Base-by-base conservation (phyloP, 108 stramenopile species). In the Conticribra guillardii region DNA sequence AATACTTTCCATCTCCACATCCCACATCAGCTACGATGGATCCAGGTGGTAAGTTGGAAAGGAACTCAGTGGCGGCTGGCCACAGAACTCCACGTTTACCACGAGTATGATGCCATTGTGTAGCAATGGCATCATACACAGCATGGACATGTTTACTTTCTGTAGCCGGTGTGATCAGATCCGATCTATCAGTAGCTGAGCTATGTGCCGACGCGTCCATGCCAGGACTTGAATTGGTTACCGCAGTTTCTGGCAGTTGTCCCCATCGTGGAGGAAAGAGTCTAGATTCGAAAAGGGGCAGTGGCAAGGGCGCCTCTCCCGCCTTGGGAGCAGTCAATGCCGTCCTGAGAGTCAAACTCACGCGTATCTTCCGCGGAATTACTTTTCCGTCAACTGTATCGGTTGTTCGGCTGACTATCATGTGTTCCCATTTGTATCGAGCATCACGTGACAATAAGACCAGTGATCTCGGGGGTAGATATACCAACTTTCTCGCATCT, bases 1-100 rank as follows among this genome's bases (percentile, higher is more conserved):
- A 89, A 71, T 97, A 94, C 67, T 98, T 97, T 17, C 99, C 99
- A 72, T 99, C 97, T 0, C 99, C 99, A 77, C 97, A 98, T 30
- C 99, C 99, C 4, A 96, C 82, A 77, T 99, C 99, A 0, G 92
- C 97, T 22, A 99, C 95, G 18, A 99, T 66, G 1, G 90, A 87
- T 0, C 94, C 96, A 5, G 58, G 64, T 4, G 93, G 88, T 7
- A 96, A 75, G 41, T 54, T 51, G 53, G 87, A 64, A 29, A 98
- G 67, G 64, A 98, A 98, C 31, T 83, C 80, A 9, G 89, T 91
- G 52, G 97, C 97, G 19, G 91, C 84, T n/a, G 96, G 97, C 99
- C 99, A 99, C 17, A 97, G 76, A 0, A 96, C 92, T 53, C 95
- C 95, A 27, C 95, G 85, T 79, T 95, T 96, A 32, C 96, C 95